phyloP scores from a whole-genome alignment of 345 rosid species.

The Eucalyptus decipiens region DNA sequence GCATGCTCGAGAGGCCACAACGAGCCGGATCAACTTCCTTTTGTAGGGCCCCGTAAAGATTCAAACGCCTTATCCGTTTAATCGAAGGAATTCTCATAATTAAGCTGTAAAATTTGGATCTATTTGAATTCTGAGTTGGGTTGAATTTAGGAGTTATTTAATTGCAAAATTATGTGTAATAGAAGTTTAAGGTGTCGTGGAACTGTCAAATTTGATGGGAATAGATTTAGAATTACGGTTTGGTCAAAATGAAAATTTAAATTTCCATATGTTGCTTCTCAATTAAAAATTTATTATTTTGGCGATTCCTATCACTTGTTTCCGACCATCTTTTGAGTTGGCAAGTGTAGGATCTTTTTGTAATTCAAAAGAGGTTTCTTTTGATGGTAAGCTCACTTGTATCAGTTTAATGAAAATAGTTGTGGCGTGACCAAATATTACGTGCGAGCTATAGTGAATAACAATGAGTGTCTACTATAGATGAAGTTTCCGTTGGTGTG shows the following conservation, averaged over 20 bases:
- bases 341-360: not conserved
- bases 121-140: not conserved
- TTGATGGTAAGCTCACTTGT: not conserved
- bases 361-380: not conserved
- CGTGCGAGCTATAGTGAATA: not conserved
- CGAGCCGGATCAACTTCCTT: not conserved
- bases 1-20: not conserved
- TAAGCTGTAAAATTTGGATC: not conserved
- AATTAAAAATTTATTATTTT: no score
- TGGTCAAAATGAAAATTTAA: not conserved
- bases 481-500: not conserved
- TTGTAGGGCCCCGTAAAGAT: not conserved
- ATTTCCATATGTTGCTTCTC: accelerated
- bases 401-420: not conserved
- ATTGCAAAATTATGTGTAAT: not conserved
- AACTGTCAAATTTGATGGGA: not conserved
- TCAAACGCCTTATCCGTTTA: not conserved
- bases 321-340: not conserved
- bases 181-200: not conserved
- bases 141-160: not conserved
- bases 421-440: not conserved
- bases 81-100: not conserved
- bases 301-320: not conserved
- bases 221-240: not conserved
- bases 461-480: not conserved